Percentiles rank a stretch among this genome's conserved stretches.
Evolutionary conservation across 1,139 yeast species (phyloP).

Genomic region (Keqinozyma sinolaborantium): DNA sequence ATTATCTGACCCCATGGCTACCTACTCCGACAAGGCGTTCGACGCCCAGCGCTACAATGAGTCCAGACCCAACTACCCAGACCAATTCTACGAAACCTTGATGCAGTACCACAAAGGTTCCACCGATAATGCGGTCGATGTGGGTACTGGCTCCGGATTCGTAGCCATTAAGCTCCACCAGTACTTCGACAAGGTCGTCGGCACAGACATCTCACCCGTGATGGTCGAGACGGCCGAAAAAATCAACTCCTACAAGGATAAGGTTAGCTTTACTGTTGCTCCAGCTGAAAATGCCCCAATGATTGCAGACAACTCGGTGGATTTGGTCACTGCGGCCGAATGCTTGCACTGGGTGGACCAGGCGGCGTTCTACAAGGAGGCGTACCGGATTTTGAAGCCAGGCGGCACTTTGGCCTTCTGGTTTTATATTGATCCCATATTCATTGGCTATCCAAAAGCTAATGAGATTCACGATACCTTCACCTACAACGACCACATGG

Average conservation of each 20-base stretch:
- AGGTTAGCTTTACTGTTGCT: slow-evolving; percentile 25
- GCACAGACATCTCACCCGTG: slow-evolving; percentile 61
- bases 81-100: slow-evolving; percentile 25
- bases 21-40: slow-evolving; percentile 33
- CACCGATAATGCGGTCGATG: slow-evolving; percentile 48
- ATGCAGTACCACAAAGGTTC: slow-evolving; percentile 25
- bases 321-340: slow-evolving; percentile 71
- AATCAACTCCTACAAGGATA: slow-evolving; percentile 2
- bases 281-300: slow-evolving; percentile 24
- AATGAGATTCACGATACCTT: slow-evolving; percentile 35
- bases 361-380: slow-evolving; percentile 47
- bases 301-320: slow-evolving; percentile 34
- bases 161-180: slow-evolving; percentile 56
- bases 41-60: slow-evolving; percentile 33
- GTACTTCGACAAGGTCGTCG: slow-evolving; percentile 48
- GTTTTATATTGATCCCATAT: slow-evolving; percentile 74
- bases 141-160: slow-evolving; percentile 87
- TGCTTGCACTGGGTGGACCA: slow-evolving; percentile 78
- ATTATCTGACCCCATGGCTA: no score
- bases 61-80: slow-evolving; percentile 38
- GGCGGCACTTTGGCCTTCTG: slow-evolving; percentile 71
- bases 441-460: slow-evolving; percentile 38
- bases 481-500: slow-evolving; percentile 42
- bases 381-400: slow-evolving; percentile 46
- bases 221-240: slow-evolving; percentile 56